These are phyloP conservation scores for Komagataea norvegica DNA, from an alignment of 1,139 yeast species.

Conservation along the genomic window DNA sequence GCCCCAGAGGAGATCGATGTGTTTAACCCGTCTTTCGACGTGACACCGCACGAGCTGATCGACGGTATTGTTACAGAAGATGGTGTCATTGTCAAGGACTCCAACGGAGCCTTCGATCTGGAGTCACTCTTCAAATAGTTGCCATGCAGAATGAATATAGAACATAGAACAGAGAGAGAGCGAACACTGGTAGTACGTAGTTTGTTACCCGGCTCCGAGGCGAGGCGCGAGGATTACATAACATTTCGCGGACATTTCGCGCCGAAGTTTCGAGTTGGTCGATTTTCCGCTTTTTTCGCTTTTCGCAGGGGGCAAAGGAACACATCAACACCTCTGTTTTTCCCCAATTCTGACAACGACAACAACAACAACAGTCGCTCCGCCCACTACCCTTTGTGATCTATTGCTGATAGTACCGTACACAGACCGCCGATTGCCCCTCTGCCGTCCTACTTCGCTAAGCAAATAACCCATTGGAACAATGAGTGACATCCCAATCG, in stretches of 20 bases:
- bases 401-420: too few species aligned
- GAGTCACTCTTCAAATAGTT: conserved; percentile 13
- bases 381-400: too few species aligned
- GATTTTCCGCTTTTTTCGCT: too few species aligned
- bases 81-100: conserved; percentile 46
- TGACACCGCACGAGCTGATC: conserved; percentile 76
- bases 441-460: too few species aligned
- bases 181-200: neutral
- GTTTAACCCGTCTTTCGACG: conserved; percentile 97
- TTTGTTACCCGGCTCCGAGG: neutral
- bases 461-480: too few species aligned
- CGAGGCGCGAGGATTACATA: too few species aligned
- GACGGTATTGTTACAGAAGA: conserved; percentile 88
- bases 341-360: neutral
- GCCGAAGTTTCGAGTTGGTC: neutral
- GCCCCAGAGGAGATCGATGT: conserved; percentile 84
- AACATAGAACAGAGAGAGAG: neutral
- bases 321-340: conserved; percentile 2
- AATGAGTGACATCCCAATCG: conserved; percentile 81
- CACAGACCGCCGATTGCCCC: too few species aligned
- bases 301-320: conserved; percentile 4
- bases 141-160: neutral
- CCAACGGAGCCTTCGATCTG: conserved; percentile 43
- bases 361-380: neutral
- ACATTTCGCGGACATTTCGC: conserved; percentile 5